Evolutionary conservation across 768 basidiomycete species (phyloP), one percentile per base, ranked within the genome.

Genomic region (Serendipita sp.): DNA sequence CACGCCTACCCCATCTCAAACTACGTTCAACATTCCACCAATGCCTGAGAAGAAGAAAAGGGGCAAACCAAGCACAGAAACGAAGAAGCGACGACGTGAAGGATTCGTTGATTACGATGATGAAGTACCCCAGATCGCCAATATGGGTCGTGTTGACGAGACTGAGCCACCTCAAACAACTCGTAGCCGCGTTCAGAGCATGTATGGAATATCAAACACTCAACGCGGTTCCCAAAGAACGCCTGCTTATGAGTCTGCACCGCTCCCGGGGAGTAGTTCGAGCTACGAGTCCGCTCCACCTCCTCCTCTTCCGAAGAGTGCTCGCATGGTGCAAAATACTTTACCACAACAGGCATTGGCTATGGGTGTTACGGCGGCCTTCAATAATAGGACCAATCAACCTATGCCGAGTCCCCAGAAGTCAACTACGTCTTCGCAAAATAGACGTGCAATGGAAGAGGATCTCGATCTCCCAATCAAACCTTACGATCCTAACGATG

Each of bases 241-340:
- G 18, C 55, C 55, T 33, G 55, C 55, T 8, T 60, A 60, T 29
- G 55, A 60, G 33, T 31, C 27, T 36, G 55, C 55, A 60, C 55
- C 55, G 10, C 55, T 60, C 31, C 55, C 55, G 4, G 8, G 8
- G 5, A 31, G 33, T 8, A 60, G 10, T 10, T 34, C 55, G 16
- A 34, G 29, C 8, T 60, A 60, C 27, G 55, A 60, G 36, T 31
- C 27, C 16, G 55, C 55, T n/a, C 55, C 55, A 34, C 36, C 34
- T 8, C 55, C 55, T n/a, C 55, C 55, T 3, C 40, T 40, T 40
- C 55, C 55, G 8, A 60, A 60, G 55, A 60, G 55, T n/a, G 55
- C 55, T 18, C 55, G 55, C 31, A 27, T 27, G 27, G 34, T 27
- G 27, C n/a, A 10, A 10, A 34, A 34, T n/a, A 37, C 16, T n/a